Percentiles rank a stretch among this genome's conserved stretches.
Evolutionary conservation across 2,329 filamentous ascomycete genomes (phyloP).

Genomic region (Truncatella angustata): DNA sequence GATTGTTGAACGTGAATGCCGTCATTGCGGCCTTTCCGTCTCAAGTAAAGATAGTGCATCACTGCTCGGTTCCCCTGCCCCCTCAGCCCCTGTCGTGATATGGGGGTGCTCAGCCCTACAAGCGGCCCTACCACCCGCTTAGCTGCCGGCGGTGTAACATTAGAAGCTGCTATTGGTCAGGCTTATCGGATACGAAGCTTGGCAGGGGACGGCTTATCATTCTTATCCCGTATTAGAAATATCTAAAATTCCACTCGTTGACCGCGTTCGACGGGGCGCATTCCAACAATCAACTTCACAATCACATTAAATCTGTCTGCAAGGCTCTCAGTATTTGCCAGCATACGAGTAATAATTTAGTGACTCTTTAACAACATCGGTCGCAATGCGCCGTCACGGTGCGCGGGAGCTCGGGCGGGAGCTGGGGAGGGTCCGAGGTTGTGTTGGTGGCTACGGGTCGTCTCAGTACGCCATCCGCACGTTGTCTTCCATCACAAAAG

Average conservation of each 20-base stretch:
- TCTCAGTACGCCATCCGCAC: slow-evolving; percentile 8
- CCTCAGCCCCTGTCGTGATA: too few species aligned
- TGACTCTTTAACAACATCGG: neutral
- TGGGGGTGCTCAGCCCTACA: slow-evolving; percentile 1
- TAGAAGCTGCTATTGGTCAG: neutral
- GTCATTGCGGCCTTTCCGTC: too few species aligned
- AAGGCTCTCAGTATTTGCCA: too few species aligned
- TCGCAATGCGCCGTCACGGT: slow-evolving; percentile 21
- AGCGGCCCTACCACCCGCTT: slow-evolving; percentile 1
- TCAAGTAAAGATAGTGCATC: too few species aligned
- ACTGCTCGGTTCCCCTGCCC: too few species aligned
- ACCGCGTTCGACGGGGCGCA: neutral
- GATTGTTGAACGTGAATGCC: too few species aligned
- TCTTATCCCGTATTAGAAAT: slow-evolving; percentile 5
- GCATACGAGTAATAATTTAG: too few species aligned
- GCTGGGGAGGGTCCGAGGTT: slow-evolving; percentile 6
- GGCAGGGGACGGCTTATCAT: neutral
- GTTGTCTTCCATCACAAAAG: neutral
- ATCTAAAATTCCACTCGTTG: neutral
- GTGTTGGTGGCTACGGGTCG: slow-evolving; percentile 12
- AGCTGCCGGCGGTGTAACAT: neutral
- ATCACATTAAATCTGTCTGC: neutral
- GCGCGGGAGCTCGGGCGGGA: slow-evolving; percentile 23
- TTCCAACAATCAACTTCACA: neutral
- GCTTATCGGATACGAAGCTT: neutral